phyloP scores from a whole-genome alignment of 768 basidiomycete genomes.

The Serendipita indica region DNA sequence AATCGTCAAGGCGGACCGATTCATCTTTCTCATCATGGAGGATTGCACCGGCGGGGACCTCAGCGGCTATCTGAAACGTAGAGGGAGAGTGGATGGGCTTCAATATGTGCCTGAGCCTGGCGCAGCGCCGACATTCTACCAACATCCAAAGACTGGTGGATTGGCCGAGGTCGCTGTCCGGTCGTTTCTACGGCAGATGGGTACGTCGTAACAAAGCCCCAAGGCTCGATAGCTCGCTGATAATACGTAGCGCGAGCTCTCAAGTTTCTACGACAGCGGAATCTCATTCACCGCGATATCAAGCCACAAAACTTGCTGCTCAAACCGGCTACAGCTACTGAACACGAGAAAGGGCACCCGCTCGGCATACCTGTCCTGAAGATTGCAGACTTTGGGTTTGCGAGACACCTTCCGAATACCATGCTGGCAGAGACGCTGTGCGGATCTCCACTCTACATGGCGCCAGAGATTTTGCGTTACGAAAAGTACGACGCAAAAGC shows the following conservation, averaged over 20 bases:
- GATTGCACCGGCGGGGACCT: slow-evolving; percentile 94
- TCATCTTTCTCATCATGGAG: slow-evolving; percentile 87
- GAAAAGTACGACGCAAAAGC: slow-evolving; percentile 97
- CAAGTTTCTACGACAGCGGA: slow-evolving; percentile 75
- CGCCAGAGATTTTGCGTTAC: slow-evolving; percentile 91
- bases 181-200: slow-evolving; percentile 82
- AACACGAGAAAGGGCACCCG: slow-evolving; percentile 77
- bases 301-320: slow-evolving; percentile 95
- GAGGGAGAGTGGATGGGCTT: slow-evolving; percentile 81
- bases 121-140: slow-evolving; percentile 66
- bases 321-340: slow-evolving; percentile 63
- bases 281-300: slow-evolving; percentile 92
- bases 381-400: slow-evolving; percentile 97
- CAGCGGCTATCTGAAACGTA: slow-evolving; percentile 92
- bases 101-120: slow-evolving; percentile 63
- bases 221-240: slow-evolving; percentile 7
- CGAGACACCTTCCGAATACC: slow-evolving; percentile 75
- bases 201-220: slow-evolving; percentile 27
- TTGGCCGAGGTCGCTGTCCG: slow-evolving; percentile 81
- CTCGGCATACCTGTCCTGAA: slow-evolving; percentile 88
- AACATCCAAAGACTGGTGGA: slow-evolving; percentile 82
- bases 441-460: slow-evolving; percentile 97
- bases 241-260: slow-evolving; percentile 70
- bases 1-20: slow-evolving; percentile 45
- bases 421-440: slow-evolving; percentile 97